Evolutionary conservation across 441 rosid genomes (phyloP), one percentile per base, ranked within the genome.

Genomic region (Gossypium schwendimanii): DNA sequence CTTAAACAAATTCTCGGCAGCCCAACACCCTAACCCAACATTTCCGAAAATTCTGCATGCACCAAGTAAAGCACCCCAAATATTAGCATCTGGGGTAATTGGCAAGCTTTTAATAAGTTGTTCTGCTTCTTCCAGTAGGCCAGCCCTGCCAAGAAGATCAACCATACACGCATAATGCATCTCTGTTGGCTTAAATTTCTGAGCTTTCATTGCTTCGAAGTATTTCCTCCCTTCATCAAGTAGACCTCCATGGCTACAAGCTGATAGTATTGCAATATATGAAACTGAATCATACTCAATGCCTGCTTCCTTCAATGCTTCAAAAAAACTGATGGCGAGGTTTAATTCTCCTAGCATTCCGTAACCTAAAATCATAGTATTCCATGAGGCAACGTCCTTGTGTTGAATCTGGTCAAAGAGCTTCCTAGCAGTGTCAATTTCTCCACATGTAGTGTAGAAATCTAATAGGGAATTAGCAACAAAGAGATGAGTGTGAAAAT

Each of bases 341-440:
- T 77, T 81, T 45, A 75, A 44, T 36, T 83, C 68, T 4, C 86
- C 84, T 0, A 83, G 74, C 90, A 85, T 85, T 66, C 90, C 93
- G 2, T 83, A 81, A 66, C 88, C 88, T 70, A 81, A 78, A 26
- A 88, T 86, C 84, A 88, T 77, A 10, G 80, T 73, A 73, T 88
- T 86, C 90, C 92, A 88, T 55, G 89, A 88, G 61, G 88, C 82
- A 18, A 74, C 68, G 72, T 88, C 93, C 79, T 72, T 85, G 74
- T 66, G 39, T 5, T 60, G 65, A 63, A 85, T 82, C 28, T 66
- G 65, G 60, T 76, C 78, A 79, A 88, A 88, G 44, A 86, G 73
- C 71, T 75, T 78, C 47, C 24, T 60, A 36, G 90, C 83, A 70
- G 81, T 17, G 76, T 84, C 82, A 58, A 84, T 85, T 78, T 73